These are phyloP conservation scores for Glycine soja DNA, from an alignment of 306 rosid genomes.

Conservation along the genomic window DNA sequence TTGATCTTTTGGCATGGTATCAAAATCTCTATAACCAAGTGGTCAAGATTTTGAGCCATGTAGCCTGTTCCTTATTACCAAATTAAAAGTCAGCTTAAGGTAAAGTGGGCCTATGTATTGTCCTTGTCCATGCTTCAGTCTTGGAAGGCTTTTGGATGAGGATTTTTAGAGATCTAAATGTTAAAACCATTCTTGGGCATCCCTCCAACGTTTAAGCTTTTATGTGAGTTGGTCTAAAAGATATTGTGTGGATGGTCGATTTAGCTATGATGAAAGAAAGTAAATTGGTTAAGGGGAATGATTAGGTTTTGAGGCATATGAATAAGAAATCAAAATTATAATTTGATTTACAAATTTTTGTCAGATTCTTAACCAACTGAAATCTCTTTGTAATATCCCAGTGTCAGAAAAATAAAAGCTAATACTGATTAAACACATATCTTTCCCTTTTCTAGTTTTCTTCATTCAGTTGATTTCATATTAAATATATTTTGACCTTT, in stretches of 20 bases:
- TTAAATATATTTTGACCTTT: conserved; percentile 27
- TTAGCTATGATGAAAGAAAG: conserved; percentile 32
- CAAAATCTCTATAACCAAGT: conserved; percentile 1
- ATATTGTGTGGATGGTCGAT: conserved; percentile 26
- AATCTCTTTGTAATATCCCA: neutral
- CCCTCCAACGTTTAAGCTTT: neutral
- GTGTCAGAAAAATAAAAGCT: conserved; percentile 17
- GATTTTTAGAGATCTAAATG: neutral
- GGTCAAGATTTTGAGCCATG: conserved; percentile 23
- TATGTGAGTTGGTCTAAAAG: neutral
- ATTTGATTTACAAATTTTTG: neutral
- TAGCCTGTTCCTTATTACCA: conserved; percentile 2
- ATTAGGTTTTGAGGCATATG: conserved; percentile 20
- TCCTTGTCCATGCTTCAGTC: conserved; percentile 28
- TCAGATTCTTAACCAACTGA: conserved; percentile 11
- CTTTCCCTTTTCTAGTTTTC: neutral
- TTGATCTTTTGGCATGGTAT: conserved; percentile 26
- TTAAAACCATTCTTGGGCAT: conserved; percentile 6
- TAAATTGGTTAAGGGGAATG: conserved; percentile 18
- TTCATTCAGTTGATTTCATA: neutral
- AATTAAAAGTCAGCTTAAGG: neutral
- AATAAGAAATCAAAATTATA: neutral
- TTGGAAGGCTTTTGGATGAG: conserved; percentile 22
- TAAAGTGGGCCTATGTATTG: neutral
- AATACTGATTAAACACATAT: conserved; percentile 21